Conservation (phyloP, 257 asterid species). For the Solanum sparsipilum region DNA sequence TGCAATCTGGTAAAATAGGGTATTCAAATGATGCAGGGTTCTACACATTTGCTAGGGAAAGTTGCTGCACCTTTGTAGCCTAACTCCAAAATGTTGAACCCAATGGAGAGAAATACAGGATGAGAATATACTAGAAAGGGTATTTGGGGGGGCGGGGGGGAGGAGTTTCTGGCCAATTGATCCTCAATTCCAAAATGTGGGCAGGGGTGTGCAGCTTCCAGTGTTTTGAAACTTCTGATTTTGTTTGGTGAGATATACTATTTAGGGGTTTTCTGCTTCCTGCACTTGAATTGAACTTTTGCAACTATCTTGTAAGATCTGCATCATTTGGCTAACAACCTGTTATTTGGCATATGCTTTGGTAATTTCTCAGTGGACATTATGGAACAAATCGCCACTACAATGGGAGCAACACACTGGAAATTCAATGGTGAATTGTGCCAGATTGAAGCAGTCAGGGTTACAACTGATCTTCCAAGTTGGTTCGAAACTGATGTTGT, state of each 20-base stretch:
- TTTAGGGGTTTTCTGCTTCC: neutral
- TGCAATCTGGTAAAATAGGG: neutral
- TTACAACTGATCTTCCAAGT: neutral
- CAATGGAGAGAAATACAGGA: too few relatives aligned
- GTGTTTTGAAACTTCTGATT: neutral
- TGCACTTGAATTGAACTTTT: neutral
- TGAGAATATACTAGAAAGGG: neutral
- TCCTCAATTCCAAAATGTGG: neutral
- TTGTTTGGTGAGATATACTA: neutral
- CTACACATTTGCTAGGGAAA: neutral
- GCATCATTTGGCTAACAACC: neutral
- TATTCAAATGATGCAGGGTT: neutral
- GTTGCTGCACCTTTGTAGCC: neutral
- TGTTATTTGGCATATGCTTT: neutral
- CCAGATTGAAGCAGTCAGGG: neutral
- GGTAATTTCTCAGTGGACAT: neutral
- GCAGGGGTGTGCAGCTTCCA: neutral
- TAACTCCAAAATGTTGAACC: neutral
- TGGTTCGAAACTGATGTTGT: neutral
- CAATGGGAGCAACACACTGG: conserved; percentile 8
- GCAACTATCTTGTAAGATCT: neutral
- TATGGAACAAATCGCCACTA: neutral
- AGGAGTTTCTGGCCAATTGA: neutral
- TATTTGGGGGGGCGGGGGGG: neutral
- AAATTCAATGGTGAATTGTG: neutral